Base-by-base conservation (phyloP, 257 asterid species). In the Thymus mandschuricus region DNA sequence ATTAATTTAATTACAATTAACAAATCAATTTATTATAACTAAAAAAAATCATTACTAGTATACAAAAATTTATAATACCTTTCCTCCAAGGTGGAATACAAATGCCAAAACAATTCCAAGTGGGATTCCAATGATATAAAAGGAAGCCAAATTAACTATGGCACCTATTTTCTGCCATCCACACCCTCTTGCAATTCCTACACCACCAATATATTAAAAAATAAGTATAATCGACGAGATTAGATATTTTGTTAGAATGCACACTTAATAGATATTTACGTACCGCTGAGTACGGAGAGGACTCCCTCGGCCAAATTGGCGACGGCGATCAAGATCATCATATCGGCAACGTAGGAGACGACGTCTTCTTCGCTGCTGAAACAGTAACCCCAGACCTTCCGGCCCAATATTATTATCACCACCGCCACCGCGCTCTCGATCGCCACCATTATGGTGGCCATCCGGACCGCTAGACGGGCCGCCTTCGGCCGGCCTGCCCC, bases 141-240 rank as follows among this genome's bases (percentile, higher is more conserved):
- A 87, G 3, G 96, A 76, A 2, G 76, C 96, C 64, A 89, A 70
- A 56, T 89, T 89, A 2, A 87, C 84, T 0, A 81, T 60, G 31
- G 96, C 96, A 8, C 90, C 95, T 11, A 87, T 86, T 73, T 86
- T 87, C 77, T 89, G 95, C 96, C 95, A 84, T 8, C 96, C 96
- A 69, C 95, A 86, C 3, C 95, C 96, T 64, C 91, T 78, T 33
- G 90, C 88, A 51, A 78, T 74, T 4, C 92, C 92, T 83, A 75
- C 44, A 31, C 60, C 35, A 48, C 6, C 21, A 21, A 21, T 21
- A 21, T 0, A 21, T 21, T 21, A 21, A 21, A 21, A 21, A 21
- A 21, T 21, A 21, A 21, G 21, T 21, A 21, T 21, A 21, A 21
- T 21, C 21, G 0, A 21, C 21, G 21, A 21, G 21, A 21, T 21